Conservation (phyloP, 306 rosid genomes). For the Cucurbita ficifolia region DNA sequence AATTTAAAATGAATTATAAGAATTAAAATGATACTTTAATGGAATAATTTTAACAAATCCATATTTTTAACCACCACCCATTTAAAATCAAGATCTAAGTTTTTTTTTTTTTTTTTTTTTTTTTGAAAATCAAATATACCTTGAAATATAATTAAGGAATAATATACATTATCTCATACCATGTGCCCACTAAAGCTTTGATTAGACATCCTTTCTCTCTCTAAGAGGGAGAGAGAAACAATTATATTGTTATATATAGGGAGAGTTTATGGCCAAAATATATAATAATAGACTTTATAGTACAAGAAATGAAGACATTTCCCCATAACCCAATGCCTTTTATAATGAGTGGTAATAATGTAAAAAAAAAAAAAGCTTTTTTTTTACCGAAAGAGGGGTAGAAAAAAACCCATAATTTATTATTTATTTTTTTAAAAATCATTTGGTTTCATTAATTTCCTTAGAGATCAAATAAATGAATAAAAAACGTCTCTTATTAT, state of each 20-base stretch:
- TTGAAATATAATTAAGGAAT: neutral
- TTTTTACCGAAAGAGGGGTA: neutral
- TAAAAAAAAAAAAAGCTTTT: neutral
- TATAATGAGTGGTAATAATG: neutral
- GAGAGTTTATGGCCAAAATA: neutral
- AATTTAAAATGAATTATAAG: too few species aligned
- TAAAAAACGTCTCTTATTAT: neutral
- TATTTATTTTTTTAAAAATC: neutral
- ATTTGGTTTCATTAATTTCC: neutral
- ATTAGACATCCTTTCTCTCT: neutral
- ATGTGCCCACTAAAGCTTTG: neutral
- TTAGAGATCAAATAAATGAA: neutral
- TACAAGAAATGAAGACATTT: neutral
- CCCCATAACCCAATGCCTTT: neutral
- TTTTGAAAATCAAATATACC: neutral
- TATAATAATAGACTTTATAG: neutral
- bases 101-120: neutral
- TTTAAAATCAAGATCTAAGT: neutral
- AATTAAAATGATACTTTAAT: neutral
- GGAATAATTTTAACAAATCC: neutral
- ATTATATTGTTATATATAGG: neutral
- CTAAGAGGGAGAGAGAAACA: neutral
- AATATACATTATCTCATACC: neutral
- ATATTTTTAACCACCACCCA: neutral
- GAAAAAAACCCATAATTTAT: neutral